Evolutionary conservation across 352 stramenopile genomes (phyloP), one percentile per base, ranked within the genome.

Genomic region (Phytophthora palmivora): DNA sequence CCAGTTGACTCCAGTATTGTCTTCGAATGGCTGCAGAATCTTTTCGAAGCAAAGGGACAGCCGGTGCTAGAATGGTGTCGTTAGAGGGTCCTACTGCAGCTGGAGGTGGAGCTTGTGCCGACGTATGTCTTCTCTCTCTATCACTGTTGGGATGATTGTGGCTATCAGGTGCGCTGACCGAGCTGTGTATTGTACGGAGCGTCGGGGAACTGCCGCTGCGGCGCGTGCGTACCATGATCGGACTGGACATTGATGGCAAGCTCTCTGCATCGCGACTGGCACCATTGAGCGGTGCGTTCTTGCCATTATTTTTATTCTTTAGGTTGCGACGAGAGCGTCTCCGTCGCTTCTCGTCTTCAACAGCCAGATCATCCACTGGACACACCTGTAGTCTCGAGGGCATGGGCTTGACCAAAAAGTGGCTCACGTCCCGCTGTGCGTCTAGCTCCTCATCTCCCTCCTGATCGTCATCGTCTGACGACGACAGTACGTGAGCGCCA

Each of bases 1-100:
- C 88, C 9, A 96, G 63, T 57, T 96, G 86, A 52, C 76, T 95
- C 88, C 82, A 93, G 62, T 96, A 96, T 62, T 94, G 81, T 62
- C 90, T 81, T 36, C 88, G 84, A 48, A 96, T 92, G 4, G 84
- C 83, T 59, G 89, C 89, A 18, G 81, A 90, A 66, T 96, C 88
- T 52, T 88, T 88, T 38, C 85, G 84, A 26, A 91, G 69, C 42
- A 79, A 66, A 19, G 78, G 70, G 38, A 61, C 60, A 19, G 67
- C 43, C 0, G 72, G 46, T 19, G 56, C 50, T 0, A 77, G 34
- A 44, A 51, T 43, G 1, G 61, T 54, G 21, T 70, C 70, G 18
- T 63, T 70, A 2, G 70, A 39, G 6, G 63, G 50, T 18, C 58
- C 51, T 44, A 56, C 46, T 33, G 59, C 33, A 51, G 46, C 30